A percentile compares a stretch with the other conserved stretches of the same genome.
phyloP scores from a whole-genome alignment of 2,329 filamentous ascomycete genomes.

The Thyridium curvatum region DNA sequence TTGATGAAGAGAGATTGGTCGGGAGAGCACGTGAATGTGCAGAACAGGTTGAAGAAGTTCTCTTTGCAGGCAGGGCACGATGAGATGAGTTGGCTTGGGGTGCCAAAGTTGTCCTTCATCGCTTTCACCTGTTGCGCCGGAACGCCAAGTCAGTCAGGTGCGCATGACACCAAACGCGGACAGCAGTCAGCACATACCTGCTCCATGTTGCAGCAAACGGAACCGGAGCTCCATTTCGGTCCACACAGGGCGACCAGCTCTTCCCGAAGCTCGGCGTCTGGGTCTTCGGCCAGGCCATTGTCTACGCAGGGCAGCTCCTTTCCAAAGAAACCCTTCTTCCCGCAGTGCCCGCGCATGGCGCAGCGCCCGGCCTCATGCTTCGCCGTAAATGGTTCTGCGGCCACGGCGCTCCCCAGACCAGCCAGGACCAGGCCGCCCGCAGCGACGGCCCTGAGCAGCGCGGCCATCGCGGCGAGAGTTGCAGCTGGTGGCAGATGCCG shows the following conservation, averaged over 20 bases:
- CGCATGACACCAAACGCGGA: neutral
- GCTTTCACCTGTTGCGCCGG: constrained; percentile 55
- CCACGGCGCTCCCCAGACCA: constrained; percentile 15
- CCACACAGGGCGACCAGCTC: constrained; percentile 84
- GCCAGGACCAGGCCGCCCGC: constrained; percentile 26
- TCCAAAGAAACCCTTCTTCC: constrained; percentile 84
- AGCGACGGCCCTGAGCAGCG: constrained; percentile 24
- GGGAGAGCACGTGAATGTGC: constrained; percentile 95
- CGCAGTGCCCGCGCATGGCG: constrained; percentile 86
- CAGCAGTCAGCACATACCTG: constrained; percentile 49
- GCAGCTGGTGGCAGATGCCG: constrained; percentile 5
- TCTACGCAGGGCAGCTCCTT: constrained; percentile 88
- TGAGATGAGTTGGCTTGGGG: constrained; percentile 81
- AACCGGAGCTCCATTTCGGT: constrained; percentile 73
- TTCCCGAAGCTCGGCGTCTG: constrained; percentile 63
- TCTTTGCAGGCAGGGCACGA: constrained; percentile 95
- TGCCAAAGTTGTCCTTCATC: constrained; percentile 77
- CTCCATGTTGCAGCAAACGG: constrained; percentile 77
- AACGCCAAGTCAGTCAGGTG: neutral
- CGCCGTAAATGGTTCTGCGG: constrained; percentile 32
- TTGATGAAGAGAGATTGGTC: constrained; percentile 96
- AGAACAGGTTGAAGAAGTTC: constrained; percentile 98
- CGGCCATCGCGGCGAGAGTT: constrained; percentile 24
- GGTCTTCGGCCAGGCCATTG: constrained; percentile 74
- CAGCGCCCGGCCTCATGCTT: constrained; percentile 85